Evolutionary conservation across 768 basidiomycete species (phyloP).

Genomic region (Panaeolus papilionaceus): DNA sequence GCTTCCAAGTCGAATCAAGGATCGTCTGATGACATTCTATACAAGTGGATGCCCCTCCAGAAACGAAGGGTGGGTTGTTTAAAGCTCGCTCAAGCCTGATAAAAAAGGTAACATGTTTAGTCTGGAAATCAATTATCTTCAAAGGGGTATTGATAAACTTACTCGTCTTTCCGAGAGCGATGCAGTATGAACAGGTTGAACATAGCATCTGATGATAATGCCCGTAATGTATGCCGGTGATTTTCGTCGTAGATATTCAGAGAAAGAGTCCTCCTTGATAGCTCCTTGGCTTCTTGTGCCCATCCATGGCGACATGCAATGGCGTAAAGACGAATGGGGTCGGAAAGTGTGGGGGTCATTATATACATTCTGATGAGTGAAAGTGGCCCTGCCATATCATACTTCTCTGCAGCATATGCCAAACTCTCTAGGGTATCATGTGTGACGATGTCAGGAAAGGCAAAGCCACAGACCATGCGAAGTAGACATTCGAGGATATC

Average conservation of each 20-base stretch:
- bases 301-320: constrained; percentile 65
- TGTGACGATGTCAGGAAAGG: constrained; percentile 52
- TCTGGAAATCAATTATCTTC: not conserved
- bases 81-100: constrained; percentile 50
- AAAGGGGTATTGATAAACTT: constrained; percentile 16
- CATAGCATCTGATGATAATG: constrained; percentile 55
- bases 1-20: constrained; percentile 69
- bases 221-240: constrained; percentile 50
- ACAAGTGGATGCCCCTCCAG: constrained; percentile 51
- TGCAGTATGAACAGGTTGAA: constrained; percentile 64
- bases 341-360: constrained; percentile 55
- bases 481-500: constrained; percentile 60
- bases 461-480: constrained; percentile 66
- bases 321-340: constrained; percentile 60
- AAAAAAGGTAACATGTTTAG: not conserved
- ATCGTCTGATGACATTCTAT: constrained; percentile 53
- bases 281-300: constrained; percentile 58
- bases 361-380: constrained; percentile 66
- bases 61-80: constrained; percentile 64
- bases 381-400: constrained; percentile 70
- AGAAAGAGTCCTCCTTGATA: constrained; percentile 61
- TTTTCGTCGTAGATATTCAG: constrained; percentile 55
- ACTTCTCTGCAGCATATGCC: constrained; percentile 71
- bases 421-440: constrained; percentile 62
- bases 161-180: constrained; percentile 53